A percentile compares a stretch with the other conserved stretches of the same genome.
phyloP scores from a whole-genome alignment of 441 rosid genomes.

The Bruguiera hainesii region DNA sequence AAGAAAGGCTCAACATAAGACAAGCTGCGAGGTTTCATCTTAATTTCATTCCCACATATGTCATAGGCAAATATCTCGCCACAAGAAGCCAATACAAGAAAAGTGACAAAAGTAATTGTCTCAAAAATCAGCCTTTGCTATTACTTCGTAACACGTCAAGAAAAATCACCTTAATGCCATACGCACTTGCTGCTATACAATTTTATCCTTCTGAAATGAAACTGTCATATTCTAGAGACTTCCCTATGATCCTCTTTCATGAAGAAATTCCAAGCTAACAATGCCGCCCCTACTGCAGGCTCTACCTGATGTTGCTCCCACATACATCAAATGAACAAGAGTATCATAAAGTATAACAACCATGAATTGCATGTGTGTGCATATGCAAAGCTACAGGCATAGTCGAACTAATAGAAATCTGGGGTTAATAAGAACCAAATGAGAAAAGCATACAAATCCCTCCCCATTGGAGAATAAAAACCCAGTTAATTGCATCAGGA shows the following conservation, averaged over 20 bases:
- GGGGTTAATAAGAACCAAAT: too few relatives aligned
- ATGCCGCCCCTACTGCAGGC: conserved; percentile 76
- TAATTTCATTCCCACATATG: too few relatives aligned
- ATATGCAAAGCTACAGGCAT: too few relatives aligned
- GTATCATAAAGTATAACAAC: not conserved
- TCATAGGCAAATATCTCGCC: not conserved
- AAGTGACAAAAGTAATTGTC: not conserved
- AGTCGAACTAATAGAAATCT: too few relatives aligned
- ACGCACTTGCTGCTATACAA: conserved; percentile 28
- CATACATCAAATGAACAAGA: not conserved
- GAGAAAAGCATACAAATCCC: too few relatives aligned
- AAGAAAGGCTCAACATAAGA: too few relatives aligned
- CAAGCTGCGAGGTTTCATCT: too few relatives aligned
- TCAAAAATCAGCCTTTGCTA: conserved; percentile 9
- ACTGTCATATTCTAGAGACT: conserved; percentile 21
- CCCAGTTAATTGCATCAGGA: too few relatives aligned
- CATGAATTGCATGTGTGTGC: not conserved
- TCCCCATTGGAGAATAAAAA: too few relatives aligned
- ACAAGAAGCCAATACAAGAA: conserved; percentile 12
- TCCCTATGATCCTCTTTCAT: conserved; percentile 35
- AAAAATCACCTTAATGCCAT: conserved; percentile 7
- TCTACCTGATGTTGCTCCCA: conserved; percentile 41
- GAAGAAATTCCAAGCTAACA: conserved; percentile 51
- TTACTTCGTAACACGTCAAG: conserved; percentile 1
- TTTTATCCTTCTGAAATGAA: not conserved